Base-by-base conservation (phyloP, 768 basidiomycete species). In the Fomitopsis pulvina region DNA sequence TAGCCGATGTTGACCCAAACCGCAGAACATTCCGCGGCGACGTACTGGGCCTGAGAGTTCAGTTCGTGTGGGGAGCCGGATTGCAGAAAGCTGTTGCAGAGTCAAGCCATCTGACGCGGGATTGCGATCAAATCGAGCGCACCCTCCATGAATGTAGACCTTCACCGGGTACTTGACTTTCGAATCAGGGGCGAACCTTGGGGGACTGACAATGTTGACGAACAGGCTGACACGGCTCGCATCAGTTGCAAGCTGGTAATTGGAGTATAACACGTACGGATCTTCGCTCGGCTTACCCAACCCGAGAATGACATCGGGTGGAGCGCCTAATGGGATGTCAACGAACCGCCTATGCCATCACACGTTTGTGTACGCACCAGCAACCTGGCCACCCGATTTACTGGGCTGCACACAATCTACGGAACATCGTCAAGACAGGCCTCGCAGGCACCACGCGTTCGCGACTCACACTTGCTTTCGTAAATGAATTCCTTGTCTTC, bases 141-240 rank as follows among this genome's bases (percentile, higher is more conserved):
- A 84, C 83, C 85, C 85, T 63, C 86, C 87, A 49, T 90, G 87
- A 26, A 89, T 81, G 65, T 86, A 89, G 3, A 88, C 75, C 51
- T 75, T 82, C 47, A 88, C 85, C 1, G 85, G 81, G 53, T 83
- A 78, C 12, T 63, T 60, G 52, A 83, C 78, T 11, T 63, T 60
- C 22, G 12, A 61, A 22, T 50, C 60, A 41, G 65, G 68, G 70
- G 66, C 60, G 50, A 66, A 70, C 2, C 76, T 75, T 4, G 80
- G 81, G 18, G 82, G 87, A 24, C 70, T 64, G 28, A 78, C 75
- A 41, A 87, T 78, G 60, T 87, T 86, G 30, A 85, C 61, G 59
- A 83, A 85, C 14, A 85, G 64, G 1, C 85, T 85, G 27, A 8
- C 28, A 28, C 21, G 29, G 2, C 10, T 21, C 10, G 6, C 8